Percentiles rank a stretch among this genome's conserved stretches.
Evolutionary conservation across 176 grass and related monocot genomes (phyloP).

Genomic region (Triticum turgidum): DNA sequence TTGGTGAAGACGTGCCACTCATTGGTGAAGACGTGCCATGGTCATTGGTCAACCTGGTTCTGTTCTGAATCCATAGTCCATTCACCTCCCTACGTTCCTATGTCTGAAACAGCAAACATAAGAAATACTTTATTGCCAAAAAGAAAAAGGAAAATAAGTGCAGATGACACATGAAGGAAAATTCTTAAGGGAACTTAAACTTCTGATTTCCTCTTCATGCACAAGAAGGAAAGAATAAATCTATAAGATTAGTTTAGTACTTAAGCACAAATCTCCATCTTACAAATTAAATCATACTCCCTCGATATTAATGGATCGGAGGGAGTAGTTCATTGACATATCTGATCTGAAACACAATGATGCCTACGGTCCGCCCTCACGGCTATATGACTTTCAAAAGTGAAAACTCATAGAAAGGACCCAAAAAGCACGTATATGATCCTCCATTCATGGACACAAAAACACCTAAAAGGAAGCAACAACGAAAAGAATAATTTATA

Average conservation of each 20-base stretch:
- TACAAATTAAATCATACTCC: not conserved
- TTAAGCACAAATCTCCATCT: not conserved
- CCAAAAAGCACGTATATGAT: too few relatives aligned
- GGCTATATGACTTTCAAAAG: too few relatives aligned
- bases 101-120: not conserved
- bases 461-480: too few relatives aligned
- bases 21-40: not conserved
- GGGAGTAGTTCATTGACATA: not conserved
- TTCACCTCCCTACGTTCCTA: too few relatives aligned
- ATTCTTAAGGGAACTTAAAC: not conserved
- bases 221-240: not conserved
- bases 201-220: not conserved
- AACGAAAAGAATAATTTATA: too few relatives aligned
- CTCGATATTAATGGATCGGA: too few relatives aligned
- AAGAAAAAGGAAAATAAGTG: not conserved
- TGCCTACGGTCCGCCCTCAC: too few relatives aligned
- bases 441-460: too few relatives aligned
- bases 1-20: too few relatives aligned
- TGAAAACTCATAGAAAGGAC: too few relatives aligned
- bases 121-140: not conserved
- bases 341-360: not conserved
- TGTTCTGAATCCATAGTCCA: not conserved
- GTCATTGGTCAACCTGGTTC: not conserved
- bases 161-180: not conserved
- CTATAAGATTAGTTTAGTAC: not conserved